Evolutionary conservation across 805 yeast genomes (phyloP).

Genomic region (Wickerhamiella dianesei): DNA sequence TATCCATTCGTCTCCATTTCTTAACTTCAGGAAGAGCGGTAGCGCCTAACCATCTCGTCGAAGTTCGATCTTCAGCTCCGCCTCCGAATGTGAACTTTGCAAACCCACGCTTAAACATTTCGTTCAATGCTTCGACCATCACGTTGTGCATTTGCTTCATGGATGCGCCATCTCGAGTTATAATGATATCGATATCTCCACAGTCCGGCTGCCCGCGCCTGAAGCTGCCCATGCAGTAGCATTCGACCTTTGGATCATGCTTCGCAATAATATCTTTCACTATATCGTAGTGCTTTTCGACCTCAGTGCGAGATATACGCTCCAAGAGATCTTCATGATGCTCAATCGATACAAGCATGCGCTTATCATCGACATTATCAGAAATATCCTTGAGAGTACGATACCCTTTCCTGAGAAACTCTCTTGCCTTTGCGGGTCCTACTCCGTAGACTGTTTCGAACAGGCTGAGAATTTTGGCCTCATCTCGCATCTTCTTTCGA

Average conservation of each 20-base stretch:
- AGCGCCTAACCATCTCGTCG: slow-evolving; percentile 25
- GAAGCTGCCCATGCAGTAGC: slow-evolving; percentile 39
- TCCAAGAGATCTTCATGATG: slow-evolving; percentile 36
- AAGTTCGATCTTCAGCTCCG: slow-evolving; percentile 13
- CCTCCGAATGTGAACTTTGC: slow-evolving; percentile 26
- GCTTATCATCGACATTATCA: slow-evolving; percentile 22
- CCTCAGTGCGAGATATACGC: slow-evolving; percentile 35
- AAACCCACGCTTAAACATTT: slow-evolving; percentile 23
- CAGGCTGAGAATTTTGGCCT: slow-evolving; percentile 20
- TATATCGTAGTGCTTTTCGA: slow-evolving; percentile 28
- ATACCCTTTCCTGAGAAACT: slow-evolving; percentile 30
- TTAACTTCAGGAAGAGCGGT: slow-evolving; percentile 21
- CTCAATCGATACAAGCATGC: slow-evolving; percentile 31
- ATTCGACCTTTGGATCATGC: slow-evolving; percentile 28
- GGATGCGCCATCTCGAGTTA: slow-evolving; percentile 27
- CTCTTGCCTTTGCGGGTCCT: slow-evolving; percentile 31
- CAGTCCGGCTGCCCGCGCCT: slow-evolving; percentile 34
- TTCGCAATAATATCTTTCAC: slow-evolving; percentile 21
- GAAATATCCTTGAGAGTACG: slow-evolving; percentile 30
- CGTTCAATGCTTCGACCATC: slow-evolving; percentile 16
- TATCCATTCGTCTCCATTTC: slow-evolving; percentile 41
- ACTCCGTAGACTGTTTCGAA: slow-evolving; percentile 38
- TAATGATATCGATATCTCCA: slow-evolving; percentile 42
- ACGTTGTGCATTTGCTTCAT: slow-evolving; percentile 15
- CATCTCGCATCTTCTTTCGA: slow-evolving; percentile 17